A percentile compares a stretch with the other conserved stretches of the same genome.
Conservation (phyloP, 805 yeast genomes). For the Starmerella floris region DNA sequence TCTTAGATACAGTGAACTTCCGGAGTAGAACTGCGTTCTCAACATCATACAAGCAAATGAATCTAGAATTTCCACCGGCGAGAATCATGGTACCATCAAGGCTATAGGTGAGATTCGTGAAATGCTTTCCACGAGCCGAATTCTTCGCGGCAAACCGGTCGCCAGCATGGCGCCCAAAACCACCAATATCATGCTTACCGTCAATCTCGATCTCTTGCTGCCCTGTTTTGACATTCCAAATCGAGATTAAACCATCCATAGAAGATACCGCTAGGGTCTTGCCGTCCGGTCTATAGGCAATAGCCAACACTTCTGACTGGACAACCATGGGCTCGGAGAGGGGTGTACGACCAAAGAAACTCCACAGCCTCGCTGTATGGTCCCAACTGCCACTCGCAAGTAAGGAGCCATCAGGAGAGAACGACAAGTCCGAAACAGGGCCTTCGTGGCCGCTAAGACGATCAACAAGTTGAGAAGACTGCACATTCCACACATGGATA, state of each 20-base stretch:
- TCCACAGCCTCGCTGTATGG: conserved; percentile 86
- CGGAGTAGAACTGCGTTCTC: conserved; percentile 74
- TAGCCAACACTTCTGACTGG: conserved; percentile 66
- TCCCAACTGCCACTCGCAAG: conserved; percentile 96
- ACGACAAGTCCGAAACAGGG: conserved; percentile 76
- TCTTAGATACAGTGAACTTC: conserved; percentile 71
- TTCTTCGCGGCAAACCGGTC: conserved; percentile 74
- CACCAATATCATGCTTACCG: conserved; percentile 70
- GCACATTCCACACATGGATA: conserved; percentile 94
- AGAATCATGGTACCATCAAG: conserved; percentile 79
- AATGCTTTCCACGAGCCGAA: conserved; percentile 70
- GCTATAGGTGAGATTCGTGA: conserved; percentile 68
- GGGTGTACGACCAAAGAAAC: conserved; percentile 72
- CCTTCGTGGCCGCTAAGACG: conserved; percentile 88
- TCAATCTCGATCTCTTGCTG: conserved; percentile 74
- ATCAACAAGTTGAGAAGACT: conserved; percentile 83
- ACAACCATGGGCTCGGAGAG: conserved; percentile 84
- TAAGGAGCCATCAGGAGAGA: conserved; percentile 64
- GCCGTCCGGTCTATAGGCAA: conserved; percentile 87
- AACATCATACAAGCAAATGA: conserved; percentile 82
- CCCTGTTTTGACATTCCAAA: conserved; percentile 73
- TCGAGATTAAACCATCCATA: conserved; percentile 70
- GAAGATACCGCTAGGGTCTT: conserved; percentile 79
- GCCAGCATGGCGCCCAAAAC: conserved; percentile 59
- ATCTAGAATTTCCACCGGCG: conserved; percentile 89